Conservation (phyloP, 305 asterid genomes). For the Fraxinus baroniana region DNA sequence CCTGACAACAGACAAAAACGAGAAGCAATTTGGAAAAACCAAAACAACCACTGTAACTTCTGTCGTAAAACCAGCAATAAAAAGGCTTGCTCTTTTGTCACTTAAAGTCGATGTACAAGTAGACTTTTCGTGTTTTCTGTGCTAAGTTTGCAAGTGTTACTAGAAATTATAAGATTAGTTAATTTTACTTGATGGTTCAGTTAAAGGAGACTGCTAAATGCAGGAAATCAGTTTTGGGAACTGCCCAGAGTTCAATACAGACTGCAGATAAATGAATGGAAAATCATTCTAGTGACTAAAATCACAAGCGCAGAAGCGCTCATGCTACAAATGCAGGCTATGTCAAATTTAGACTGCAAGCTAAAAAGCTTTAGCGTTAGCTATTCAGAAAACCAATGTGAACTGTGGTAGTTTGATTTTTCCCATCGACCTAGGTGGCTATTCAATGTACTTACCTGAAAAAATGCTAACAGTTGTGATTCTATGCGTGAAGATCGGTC, state of each 20-base stretch:
- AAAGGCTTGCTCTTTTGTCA: not conserved
- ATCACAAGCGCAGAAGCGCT: not conserved
- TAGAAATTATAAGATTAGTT: not conserved
- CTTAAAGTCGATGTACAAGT: not conserved
- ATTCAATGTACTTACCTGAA: not conserved
- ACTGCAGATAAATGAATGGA: not conserved
- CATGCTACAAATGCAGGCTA: not conserved
- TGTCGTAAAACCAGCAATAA: not conserved
- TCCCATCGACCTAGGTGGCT: not conserved
- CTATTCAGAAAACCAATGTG: not conserved
- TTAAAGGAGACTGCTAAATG: not conserved
- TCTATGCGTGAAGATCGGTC: not conserved
- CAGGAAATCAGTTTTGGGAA: not conserved
- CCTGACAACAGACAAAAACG: not conserved
- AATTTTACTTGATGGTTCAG: not conserved
- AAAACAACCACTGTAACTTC: not conserved
- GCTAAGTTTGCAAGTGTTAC: not conserved
- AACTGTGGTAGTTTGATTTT: not conserved
- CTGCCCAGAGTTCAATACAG: not conserved
- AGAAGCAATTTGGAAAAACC: not conserved
- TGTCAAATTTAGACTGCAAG: not conserved
- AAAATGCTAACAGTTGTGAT: not conserved
- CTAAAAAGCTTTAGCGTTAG: not conserved
- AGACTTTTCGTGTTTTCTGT: not conserved
- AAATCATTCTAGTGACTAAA: not conserved